A percentile compares a stretch with the other conserved stretches of the same genome.
phyloP scores from a whole-genome alignment of 2,329 filamentous ascomycete species.

The Tolypocladium endophyticum region DNA sequence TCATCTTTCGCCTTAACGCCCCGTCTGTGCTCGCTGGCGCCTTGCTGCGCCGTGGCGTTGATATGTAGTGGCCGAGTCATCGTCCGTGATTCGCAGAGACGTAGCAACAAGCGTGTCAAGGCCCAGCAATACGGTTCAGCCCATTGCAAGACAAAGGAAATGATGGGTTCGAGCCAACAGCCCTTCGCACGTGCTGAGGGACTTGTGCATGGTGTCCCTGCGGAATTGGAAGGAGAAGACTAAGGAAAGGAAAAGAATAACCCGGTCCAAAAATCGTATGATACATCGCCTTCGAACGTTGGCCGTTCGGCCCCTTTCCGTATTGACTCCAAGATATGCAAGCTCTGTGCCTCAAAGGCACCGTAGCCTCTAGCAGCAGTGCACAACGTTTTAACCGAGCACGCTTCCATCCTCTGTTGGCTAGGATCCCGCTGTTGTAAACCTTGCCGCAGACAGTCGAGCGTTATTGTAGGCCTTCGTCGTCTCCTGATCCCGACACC shows the following conservation, averaged over 20 bases:
- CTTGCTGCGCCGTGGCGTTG: neutral
- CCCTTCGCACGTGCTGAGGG: neutral
- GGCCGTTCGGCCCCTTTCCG: neutral
- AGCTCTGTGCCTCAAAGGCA: neutral
- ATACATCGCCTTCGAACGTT: neutral
- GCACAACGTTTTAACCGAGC: neutral
- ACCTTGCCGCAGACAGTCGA: neutral
- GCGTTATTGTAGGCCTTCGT: neutral
- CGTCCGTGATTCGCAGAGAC: neutral
- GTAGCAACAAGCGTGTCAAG: neutral
- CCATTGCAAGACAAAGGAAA: neutral
- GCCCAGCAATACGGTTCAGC: neutral
- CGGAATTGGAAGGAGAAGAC: neutral
- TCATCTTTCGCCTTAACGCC: neutral
- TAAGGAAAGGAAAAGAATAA: slow-evolving; percentile 3
- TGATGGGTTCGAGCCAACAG: neutral
- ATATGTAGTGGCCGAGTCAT: neutral
- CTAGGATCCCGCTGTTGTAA: neutral
- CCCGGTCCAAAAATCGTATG: neutral
- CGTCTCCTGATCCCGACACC: neutral
- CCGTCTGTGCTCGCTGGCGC: neutral
- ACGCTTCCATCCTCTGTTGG: neutral
- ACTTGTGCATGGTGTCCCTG: neutral
- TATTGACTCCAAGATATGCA: neutral
- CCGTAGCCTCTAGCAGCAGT: neutral